Conservation (phyloP, 2,329 filamentous ascomycete species). For the Sarocladiaceae sp. region DNA sequence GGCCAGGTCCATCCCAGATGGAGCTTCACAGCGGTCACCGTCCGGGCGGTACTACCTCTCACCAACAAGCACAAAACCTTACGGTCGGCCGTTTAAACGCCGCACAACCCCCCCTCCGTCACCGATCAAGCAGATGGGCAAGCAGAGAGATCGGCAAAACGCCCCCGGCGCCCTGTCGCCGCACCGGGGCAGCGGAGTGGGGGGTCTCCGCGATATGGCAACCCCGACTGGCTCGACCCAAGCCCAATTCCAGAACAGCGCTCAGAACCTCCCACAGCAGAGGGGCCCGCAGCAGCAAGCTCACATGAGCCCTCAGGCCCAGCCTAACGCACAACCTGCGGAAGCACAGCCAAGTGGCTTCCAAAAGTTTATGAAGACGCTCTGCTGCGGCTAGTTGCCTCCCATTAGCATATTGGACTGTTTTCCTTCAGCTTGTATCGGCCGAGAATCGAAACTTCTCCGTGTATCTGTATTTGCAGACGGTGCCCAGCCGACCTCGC, state of each 20-base stretch:
- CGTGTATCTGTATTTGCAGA: not conserved
- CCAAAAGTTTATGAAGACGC: constrained; percentile 87
- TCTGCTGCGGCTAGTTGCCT: constrained; percentile 74
- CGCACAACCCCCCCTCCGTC: constrained; percentile 83
- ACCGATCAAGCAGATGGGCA: constrained; percentile 76
- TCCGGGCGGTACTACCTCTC: constrained; percentile 61
- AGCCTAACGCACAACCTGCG: constrained; percentile 50
- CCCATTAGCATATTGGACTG: constrained; percentile 19
- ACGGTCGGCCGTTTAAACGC: constrained; percentile 90
- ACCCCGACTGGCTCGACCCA: constrained; percentile 89
- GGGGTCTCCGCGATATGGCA: constrained; percentile 69
- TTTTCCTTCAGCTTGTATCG: constrained; percentile 24
- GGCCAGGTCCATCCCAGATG: constrained; percentile 78
- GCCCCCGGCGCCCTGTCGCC: constrained; percentile 67
- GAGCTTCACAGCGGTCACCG: constrained; percentile 75
- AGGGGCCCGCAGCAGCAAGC: constrained; percentile 54
- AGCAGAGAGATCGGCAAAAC: constrained; percentile 72
- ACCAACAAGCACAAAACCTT: constrained; percentile 59
- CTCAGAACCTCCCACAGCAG: constrained; percentile 74
- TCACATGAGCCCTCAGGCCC: constrained; percentile 50
- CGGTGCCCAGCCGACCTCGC: not conserved
- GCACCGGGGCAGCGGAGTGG: constrained; percentile 73
- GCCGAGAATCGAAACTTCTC: constrained; percentile 16
- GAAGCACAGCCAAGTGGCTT: constrained; percentile 76
- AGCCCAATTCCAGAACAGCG: constrained; percentile 95